Evolutionary conservation across 202 grass and related monocot species (phyloP).

Genomic region (Brachypodium distachyon): DNA sequence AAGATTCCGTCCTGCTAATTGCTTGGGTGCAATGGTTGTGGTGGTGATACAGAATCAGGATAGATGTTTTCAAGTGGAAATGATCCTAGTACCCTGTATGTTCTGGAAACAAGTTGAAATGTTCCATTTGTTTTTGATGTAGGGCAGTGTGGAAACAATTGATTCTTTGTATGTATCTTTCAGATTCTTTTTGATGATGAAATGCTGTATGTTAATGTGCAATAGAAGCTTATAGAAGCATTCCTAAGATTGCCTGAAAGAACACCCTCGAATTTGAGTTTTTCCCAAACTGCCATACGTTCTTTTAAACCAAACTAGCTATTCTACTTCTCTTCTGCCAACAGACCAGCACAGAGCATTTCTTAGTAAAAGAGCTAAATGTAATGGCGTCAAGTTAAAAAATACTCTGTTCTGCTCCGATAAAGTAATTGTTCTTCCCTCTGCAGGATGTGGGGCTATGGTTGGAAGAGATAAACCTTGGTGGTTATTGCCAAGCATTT

Average conservation of each 20-base stretch:
- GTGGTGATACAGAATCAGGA: background rate
- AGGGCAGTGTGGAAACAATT: background rate
- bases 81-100: background rate
- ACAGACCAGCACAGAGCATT: background rate
- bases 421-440: background rate
- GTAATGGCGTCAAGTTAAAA: background rate
- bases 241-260: background rate
- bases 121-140: background rate
- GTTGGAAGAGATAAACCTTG: constrained; percentile 89
- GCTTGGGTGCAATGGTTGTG: background rate
- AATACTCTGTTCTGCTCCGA: background rate
- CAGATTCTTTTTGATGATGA: background rate
- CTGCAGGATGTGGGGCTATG: constrained; percentile 90
- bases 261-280: background rate
- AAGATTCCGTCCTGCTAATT: background rate
- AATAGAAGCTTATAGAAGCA: background rate
- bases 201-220: background rate
- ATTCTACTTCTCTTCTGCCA: background rate
- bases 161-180: background rate
- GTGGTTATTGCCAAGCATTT: constrained; percentile 69
- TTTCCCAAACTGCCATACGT: background rate
- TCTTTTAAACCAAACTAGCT: background rate
- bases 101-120: background rate
- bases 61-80: background rate
- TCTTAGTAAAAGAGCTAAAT: background rate